phyloP scores from a whole-genome alignment of 345 rosid genomes.

The Populus tremula region DNA sequence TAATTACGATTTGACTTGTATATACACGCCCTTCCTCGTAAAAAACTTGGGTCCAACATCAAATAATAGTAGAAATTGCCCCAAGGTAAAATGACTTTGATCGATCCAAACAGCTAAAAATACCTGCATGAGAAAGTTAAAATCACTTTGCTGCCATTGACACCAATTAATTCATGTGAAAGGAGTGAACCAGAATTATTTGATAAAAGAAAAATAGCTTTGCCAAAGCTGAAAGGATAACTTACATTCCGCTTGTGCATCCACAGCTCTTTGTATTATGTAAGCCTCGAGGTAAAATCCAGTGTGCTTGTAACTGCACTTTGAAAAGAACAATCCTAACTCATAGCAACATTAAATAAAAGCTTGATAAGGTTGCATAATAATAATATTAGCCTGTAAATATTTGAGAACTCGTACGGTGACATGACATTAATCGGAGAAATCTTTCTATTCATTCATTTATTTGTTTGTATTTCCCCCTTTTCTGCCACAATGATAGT shows the following conservation, averaged over 20 bases:
- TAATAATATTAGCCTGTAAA: constrained; percentile 30
- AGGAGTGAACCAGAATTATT: background rate
- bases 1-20: constrained; percentile 5
- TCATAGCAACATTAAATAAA: constrained; percentile 19
- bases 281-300: constrained; percentile 15
- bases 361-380: constrained; percentile 20
- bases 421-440: constrained; percentile 21
- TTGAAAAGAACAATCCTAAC: constrained; percentile 12
- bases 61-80: constrained; percentile 16
- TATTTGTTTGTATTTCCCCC: constrained; percentile 13
- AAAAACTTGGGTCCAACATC: constrained; percentile 9
- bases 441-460: background rate
- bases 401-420: constrained; percentile 15
- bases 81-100: constrained; percentile 5
- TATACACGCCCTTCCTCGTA: constrained; percentile 21
- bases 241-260: constrained; percentile 32
- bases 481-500: constrained; percentile 17
- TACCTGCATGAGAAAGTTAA: constrained; percentile 18
- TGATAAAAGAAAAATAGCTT: background rate
- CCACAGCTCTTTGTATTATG: constrained; percentile 9
- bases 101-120: constrained; percentile 16
- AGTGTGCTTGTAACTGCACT: constrained; percentile 12
- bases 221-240: background rate
- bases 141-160: background rate
- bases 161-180: background rate